These are phyloP conservation scores for Moesziomyces globuligerus DNA, from an alignment of 1,284 basidiomycete genomes.

Conservation along the genomic window DNA sequence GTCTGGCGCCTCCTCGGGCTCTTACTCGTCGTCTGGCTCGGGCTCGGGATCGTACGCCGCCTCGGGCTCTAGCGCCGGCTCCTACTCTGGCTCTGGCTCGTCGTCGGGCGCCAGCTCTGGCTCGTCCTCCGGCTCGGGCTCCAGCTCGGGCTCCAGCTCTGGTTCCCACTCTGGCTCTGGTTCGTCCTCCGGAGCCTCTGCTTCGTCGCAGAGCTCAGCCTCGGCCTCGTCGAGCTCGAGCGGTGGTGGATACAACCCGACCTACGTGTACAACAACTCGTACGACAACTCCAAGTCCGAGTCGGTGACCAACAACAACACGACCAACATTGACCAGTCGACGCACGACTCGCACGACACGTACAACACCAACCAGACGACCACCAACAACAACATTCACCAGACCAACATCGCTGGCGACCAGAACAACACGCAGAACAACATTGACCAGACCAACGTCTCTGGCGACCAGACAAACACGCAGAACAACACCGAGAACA, in stretches of 20 bases:
- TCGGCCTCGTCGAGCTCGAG: constrained; percentile 1
- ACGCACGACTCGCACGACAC: constrained; percentile 27
- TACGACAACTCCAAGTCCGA: constrained; percentile 22
- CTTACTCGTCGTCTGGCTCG: not conserved
- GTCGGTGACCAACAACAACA: constrained; percentile 20
- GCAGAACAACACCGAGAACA: constrained; percentile 12
- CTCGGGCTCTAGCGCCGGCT: constrained; percentile 1
- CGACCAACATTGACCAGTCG: constrained; percentile 15
- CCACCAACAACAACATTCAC: constrained; percentile 12
- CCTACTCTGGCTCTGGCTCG: constrained; percentile 2
- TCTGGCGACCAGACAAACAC: constrained; percentile 2
- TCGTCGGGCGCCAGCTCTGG: constrained; percentile 1
- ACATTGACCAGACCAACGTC: constrained; percentile 11
- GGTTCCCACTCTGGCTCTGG: not conserved
- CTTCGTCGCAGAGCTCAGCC: not conserved
- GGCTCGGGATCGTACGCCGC: constrained; percentile 2
- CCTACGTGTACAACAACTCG: constrained; percentile 41
- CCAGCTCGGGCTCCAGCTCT: not conserved
- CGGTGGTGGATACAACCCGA: constrained; percentile 19
- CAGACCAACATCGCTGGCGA: constrained; percentile 13
- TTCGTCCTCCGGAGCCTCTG: constrained; percentile 2
- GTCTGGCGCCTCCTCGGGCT: constrained; percentile 1
- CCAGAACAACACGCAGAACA: constrained; percentile 11
- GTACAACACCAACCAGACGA: constrained; percentile 6
- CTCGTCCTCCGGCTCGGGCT: constrained; percentile 3